Evolutionary conservation across 768 basidiomycete genomes (phyloP).

Genomic region (Termitomyces sp.): DNA sequence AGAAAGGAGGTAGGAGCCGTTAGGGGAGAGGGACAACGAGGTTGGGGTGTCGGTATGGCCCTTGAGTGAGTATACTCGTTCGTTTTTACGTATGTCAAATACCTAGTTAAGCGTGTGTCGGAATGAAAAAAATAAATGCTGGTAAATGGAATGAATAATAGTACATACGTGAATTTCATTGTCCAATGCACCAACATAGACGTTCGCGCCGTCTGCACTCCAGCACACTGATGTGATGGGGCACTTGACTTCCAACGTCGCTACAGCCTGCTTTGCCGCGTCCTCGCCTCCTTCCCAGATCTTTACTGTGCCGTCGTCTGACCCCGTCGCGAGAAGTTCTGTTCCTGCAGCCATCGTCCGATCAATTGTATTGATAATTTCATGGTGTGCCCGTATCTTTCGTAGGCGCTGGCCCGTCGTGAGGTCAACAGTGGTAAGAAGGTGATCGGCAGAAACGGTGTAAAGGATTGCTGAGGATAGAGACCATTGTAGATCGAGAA

Average conservation of each 20-base stretch:
- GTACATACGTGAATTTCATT: conserved; percentile 90
- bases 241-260: conserved; percentile 80
- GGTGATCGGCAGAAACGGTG: conserved; percentile 89
- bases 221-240: conserved; percentile 92
- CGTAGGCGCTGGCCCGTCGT: conserved; percentile 79
- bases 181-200: conserved; percentile 92
- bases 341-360: conserved; percentile 80
- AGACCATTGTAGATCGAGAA: conserved; percentile 91
- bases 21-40: conserved; percentile 88
- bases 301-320: conserved; percentile 89
- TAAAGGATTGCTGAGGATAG: conserved; percentile 69
- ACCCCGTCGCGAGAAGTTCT: conserved; percentile 84
- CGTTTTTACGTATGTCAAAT: conserved; percentile 84
- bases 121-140: not conserved
- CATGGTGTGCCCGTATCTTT: conserved; percentile 85
- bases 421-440: conserved; percentile 71
- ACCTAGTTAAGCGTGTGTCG: conserved; percentile 46
- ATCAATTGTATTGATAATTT: conserved; percentile 88
- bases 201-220: conserved; percentile 85
- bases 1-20: conserved; percentile 82
- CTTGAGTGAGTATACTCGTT: conserved; percentile 72
- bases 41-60: conserved; percentile 94
- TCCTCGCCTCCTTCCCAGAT: conserved; percentile 90
- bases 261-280: conserved; percentile 66
- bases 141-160: conserved; percentile 2